Percentiles rank a stretch among this genome's conserved stretches.
Conservation (phyloP, 768 basidiomycete species). For the Tricholoma matsutake region DNA sequence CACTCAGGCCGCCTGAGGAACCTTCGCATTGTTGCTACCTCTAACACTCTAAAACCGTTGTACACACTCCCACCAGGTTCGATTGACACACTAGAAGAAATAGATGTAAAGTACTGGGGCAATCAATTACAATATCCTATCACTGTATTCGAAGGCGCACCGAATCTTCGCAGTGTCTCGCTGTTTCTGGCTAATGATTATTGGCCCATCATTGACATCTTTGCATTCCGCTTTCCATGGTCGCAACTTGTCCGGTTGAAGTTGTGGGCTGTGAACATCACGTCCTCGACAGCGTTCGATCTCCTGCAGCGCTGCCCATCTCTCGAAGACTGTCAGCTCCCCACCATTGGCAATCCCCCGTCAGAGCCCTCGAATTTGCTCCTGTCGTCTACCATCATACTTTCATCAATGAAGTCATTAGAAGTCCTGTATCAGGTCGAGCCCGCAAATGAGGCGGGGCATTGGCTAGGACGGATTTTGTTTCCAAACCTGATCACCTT, state of each 20-base stretch:
- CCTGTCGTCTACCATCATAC: not conserved
- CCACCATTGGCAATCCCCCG: not conserved
- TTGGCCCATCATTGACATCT: not conserved
- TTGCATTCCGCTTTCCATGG: not conserved
- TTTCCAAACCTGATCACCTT: not conserved
- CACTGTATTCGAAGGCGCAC: not conserved
- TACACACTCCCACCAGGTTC: not conserved
- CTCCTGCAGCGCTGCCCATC: not conserved
- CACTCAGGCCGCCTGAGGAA: not conserved
- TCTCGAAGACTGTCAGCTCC: not conserved
- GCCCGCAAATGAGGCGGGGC: not conserved
- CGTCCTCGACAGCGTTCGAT: not conserved
- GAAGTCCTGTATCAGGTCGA: not conserved
- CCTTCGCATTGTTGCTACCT: not conserved
- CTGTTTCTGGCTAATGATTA: not conserved
- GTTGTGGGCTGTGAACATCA: not conserved
- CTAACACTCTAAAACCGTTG: not conserved
- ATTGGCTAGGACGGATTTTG: not conserved
- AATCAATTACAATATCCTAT: not conserved
- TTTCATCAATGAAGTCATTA: not conserved
- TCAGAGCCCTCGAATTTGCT: not conserved
- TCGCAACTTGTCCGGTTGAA: not conserved
- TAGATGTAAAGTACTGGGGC: not conserved
- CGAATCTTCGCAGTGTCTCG: not conserved
- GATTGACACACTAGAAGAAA: not conserved